These are phyloP conservation scores for Multifurca ochricompacta DNA, from an alignment of 768 basidiomycete species.

Conservation along the genomic window DNA sequence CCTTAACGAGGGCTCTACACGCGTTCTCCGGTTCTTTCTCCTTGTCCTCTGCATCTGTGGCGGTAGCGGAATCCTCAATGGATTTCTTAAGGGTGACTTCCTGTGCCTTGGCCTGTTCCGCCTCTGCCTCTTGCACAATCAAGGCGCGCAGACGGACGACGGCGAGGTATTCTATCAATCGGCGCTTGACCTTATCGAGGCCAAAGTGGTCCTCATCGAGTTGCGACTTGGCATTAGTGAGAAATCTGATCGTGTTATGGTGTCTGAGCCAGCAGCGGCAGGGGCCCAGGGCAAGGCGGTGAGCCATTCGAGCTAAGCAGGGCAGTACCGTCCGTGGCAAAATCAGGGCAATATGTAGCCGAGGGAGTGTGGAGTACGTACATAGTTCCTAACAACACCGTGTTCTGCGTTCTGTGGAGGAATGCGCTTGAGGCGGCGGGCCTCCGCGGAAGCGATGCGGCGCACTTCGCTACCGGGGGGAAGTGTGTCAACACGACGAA, in stretches of 20 bases:
- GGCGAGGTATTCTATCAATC: conserved; percentile 86
- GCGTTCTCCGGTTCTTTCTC: not conserved
- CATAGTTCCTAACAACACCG: conserved; percentile 80
- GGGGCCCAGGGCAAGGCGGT: conserved; percentile 79
- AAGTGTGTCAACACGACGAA: conserved; percentile 67
- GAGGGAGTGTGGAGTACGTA: conserved; percentile 31
- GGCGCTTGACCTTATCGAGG: conserved; percentile 85
- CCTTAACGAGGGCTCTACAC: conserved; percentile 8
- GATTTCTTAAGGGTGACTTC: conserved; percentile 21
- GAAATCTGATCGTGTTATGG: conserved; percentile 46
- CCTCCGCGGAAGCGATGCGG: conserved; percentile 75
- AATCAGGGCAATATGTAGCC: not conserved
- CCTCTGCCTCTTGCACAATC: conserved; percentile 15
- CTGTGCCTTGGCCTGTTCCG: conserved; percentile 10
- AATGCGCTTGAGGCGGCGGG: conserved; percentile 78
- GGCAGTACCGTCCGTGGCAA: conserved; percentile 14
- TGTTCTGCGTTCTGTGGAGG: conserved; percentile 86
- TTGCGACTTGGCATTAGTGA: conserved; percentile 63
- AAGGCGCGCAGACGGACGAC: conserved; percentile 52
- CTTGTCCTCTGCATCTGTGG: conserved; percentile 15
- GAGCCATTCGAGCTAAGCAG: conserved; percentile 94
- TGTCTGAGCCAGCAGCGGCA: conserved; percentile 30
- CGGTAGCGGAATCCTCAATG: conserved; percentile 11
- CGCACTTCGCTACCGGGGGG: conserved; percentile 68
- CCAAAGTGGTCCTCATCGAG: conserved; percentile 91